Conservation (phyloP, 352 stramenopile genomes). For the Lagenidium giganteum region DNA sequence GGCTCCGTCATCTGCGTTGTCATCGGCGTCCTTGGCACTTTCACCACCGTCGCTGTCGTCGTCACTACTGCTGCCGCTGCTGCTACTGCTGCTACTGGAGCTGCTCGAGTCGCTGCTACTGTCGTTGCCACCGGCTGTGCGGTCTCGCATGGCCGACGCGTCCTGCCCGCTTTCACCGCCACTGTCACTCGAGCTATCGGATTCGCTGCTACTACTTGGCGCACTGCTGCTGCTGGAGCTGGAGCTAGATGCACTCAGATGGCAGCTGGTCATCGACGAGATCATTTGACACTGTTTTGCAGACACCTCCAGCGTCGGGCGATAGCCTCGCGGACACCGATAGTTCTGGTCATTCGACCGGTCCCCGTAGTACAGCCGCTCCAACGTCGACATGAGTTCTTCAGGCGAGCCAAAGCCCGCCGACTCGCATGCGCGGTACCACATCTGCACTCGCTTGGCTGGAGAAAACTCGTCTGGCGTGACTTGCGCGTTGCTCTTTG, state of each 20-base stretch:
- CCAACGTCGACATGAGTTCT: too few species aligned
- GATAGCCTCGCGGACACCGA: too few species aligned
- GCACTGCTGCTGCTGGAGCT: constrained; percentile 16
- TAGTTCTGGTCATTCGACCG: too few species aligned
- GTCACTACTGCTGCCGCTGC: neutral
- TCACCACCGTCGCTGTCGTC: constrained; percentile 1
- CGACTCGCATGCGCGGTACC: too few species aligned
- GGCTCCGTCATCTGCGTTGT: constrained; percentile 9
- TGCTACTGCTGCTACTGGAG: constrained; percentile 22
- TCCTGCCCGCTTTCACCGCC: neutral
- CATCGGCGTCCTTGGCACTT: constrained; percentile 4
- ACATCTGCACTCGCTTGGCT: too few species aligned
- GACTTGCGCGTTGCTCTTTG: neutral
- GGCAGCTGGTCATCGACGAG: too few species aligned
- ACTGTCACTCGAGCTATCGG: constrained; percentile 1
- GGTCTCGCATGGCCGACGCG: neutral
- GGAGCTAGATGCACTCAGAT: too few species aligned
- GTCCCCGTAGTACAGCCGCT: too few species aligned
- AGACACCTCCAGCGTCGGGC: too few species aligned
- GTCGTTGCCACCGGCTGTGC: too few species aligned
- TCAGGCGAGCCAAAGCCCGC: too few species aligned
- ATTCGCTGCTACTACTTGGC: constrained; percentile 12
- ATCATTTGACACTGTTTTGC: too few species aligned
- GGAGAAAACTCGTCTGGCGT: neutral
- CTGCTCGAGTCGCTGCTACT: constrained; percentile 24